A percentile compares a stretch with the other conserved stretches of the same genome.
These are phyloP conservation scores for Sporisorium exsertum DNA, from an alignment of 1,284 basidiomycete species.

Conservation along the genomic window DNA sequence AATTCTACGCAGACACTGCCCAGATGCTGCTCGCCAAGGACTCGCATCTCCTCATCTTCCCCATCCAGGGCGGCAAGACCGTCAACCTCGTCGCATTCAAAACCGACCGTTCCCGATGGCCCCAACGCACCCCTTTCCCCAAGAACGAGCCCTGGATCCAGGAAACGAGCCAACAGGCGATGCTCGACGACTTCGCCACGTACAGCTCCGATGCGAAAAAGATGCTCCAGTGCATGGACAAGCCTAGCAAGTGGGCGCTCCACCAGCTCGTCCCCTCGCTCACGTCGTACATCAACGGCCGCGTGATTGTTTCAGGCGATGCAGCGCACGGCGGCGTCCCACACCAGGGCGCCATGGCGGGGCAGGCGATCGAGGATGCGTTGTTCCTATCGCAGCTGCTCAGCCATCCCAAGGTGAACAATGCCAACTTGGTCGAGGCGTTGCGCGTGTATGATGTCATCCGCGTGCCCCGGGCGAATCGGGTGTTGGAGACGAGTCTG, in stretches of 20 bases:
- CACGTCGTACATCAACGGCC: constrained; percentile 72
- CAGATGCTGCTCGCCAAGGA: constrained; percentile 61
- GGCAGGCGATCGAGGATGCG: constrained; percentile 77
- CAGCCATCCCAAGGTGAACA: constrained; percentile 71
- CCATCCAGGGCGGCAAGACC: constrained; percentile 72
- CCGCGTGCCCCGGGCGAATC: constrained; percentile 57
- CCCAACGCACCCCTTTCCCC: constrained; percentile 59
- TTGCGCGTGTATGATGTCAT: constrained; percentile 51
- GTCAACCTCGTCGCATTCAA: constrained; percentile 75
- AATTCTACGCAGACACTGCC: constrained; percentile 47
- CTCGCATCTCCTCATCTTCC: constrained; percentile 75
- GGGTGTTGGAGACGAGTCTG: constrained; percentile 54
- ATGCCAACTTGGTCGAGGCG: constrained; percentile 73
- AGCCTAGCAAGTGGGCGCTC: constrained; percentile 76
- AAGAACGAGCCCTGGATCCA: constrained; percentile 73
- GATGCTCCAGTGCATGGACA: constrained; percentile 72
- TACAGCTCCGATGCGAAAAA: constrained; percentile 73
- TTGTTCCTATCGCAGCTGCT: constrained; percentile 74
- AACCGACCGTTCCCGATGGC: constrained; percentile 71
- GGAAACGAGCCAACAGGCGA: constrained; percentile 71
- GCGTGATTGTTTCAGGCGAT: constrained; percentile 75
- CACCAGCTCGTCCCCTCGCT: constrained; percentile 74
- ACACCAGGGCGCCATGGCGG: constrained; percentile 76
- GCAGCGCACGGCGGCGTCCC: constrained; percentile 77
- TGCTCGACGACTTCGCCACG: constrained; percentile 72